Conservation (phyloP, 164 flowering plant species). For the Vitis cinerea region DNA sequence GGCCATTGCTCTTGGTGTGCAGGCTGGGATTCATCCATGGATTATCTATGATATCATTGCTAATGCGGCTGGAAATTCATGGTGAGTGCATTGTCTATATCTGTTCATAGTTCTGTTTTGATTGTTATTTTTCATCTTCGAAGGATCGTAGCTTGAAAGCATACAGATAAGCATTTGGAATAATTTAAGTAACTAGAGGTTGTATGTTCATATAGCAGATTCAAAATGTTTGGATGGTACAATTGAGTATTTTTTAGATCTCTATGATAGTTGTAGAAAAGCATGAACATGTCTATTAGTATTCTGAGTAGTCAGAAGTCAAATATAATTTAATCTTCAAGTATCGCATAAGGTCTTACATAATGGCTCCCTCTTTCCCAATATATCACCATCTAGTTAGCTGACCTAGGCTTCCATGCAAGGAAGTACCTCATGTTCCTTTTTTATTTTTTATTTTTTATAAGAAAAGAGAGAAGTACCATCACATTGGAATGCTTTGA, state of each 20-base stretch:
- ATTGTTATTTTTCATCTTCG: neutral
- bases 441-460: too few species aligned
- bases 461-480: too few species aligned
- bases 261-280: neutral
- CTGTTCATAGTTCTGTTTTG: neutral
- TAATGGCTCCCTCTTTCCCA: too few species aligned
- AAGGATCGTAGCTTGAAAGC: neutral
- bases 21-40: conserved; percentile 87
- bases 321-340: too few species aligned
- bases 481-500: too few species aligned
- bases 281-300: neutral
- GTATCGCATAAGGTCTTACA: too few species aligned
- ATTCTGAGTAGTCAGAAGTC: too few species aligned
- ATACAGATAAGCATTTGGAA: neutral
- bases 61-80: conserved; percentile 98
- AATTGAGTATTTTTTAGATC: neutral
- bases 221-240: neutral
- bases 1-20: conserved; percentile 79
- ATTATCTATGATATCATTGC: conserved; percentile 88
- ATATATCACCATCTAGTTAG: too few species aligned
- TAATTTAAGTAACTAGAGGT: neutral
- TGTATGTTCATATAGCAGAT: neutral
- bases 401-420: too few species aligned
- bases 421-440: too few species aligned
- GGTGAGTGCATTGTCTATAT: conserved; percentile 41